Percentiles rank a stretch among this genome's conserved stretches.
phyloP scores from a whole-genome alignment of 2,329 filamentous ascomycete species.

The Macroventuria anomochaeta region DNA sequence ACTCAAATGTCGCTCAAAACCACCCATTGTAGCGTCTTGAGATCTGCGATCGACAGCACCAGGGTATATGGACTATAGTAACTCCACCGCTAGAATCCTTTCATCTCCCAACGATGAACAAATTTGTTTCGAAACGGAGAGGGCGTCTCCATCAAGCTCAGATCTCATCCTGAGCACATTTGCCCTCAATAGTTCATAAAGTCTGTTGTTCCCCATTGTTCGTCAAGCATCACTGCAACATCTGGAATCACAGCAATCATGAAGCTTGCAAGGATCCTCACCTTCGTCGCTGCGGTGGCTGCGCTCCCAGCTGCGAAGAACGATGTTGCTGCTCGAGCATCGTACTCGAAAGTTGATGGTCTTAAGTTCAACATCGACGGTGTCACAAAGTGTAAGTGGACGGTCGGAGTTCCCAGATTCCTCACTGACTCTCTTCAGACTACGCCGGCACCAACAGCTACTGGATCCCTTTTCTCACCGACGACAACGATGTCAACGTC shows the following conservation, averaged over 20 bases:
- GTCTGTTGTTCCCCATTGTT: background rate
- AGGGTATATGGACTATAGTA: background rate
- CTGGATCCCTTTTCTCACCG: constrained; percentile 61
- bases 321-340: constrained; percentile 25
- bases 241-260: constrained; percentile 16
- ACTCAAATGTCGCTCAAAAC: background rate
- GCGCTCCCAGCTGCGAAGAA: constrained; percentile 27
- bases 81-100: constrained; percentile 4
- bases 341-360: constrained; percentile 38
- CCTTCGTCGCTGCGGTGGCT: constrained; percentile 26
- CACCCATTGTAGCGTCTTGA: background rate
- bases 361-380: constrained; percentile 46
- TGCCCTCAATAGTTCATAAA: background rate
- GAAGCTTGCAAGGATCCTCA: constrained; percentile 31
- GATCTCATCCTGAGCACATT: background rate
- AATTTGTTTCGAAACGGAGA: constrained; percentile 12
- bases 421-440: constrained; percentile 18
- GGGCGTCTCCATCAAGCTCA: background rate
- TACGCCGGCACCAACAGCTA: constrained; percentile 62
- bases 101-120: constrained; percentile 2
- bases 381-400: constrained; percentile 37
- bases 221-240: background rate
- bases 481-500: constrained; percentile 63
- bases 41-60: constrained; percentile 4
- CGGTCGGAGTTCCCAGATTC: background rate